Base-by-base conservation (phyloP, 192 early-diverging fungal genomes). In the Phlyctochytrium planicorne region DNA sequence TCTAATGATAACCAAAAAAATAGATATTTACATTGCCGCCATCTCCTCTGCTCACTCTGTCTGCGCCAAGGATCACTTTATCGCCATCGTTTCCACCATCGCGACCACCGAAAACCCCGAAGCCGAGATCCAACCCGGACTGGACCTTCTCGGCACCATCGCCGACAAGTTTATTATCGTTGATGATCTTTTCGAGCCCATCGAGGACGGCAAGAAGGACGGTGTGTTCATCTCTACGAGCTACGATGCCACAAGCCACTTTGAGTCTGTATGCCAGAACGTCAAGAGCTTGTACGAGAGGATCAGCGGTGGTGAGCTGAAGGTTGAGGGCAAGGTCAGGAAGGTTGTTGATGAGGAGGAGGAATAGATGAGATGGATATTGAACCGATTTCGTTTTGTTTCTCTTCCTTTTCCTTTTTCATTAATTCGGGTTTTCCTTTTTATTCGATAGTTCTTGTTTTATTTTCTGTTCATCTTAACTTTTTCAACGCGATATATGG, bases 221-320 rank as follows among this genome's bases (percentile, higher is more conserved):
- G 81, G 91, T 63, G 89, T 94, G 37, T 99, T 89, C 78, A 81
- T 99, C 61, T 92, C 93, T 67, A 89, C 89, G 67, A 94, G 93
- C 20, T 99, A 97, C 78, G 97, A 99, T 80, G 94, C 97, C 36
- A 96, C 96, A 23, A 95, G 92, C 40, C 96, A 99, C 86, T 99
- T 98, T 87, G 97, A 95, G 80, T 93, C 96, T 52, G 90, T 94
- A 25, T 95, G 94, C 74, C 88, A 90, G 57, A 96, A 99, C 74
- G 94, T 99, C 61, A 93, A 94, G 83, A 86, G 90, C 71, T 77
- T 99, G 37, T 99, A 97, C 81, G 76, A 82, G 68, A 52, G 84
- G 10, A 60, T 78, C n/a, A 86, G 77, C 24, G 85, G 85, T 14
- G 78, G 82, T 52, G 83, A 82, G 30, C 60, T 85, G 36, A 83